Evolutionary conservation across 495 filamentous ascomycete species (phyloP), one percentile per base, ranked within the genome.

Genomic region (Jackrogersella minutella): DNA sequence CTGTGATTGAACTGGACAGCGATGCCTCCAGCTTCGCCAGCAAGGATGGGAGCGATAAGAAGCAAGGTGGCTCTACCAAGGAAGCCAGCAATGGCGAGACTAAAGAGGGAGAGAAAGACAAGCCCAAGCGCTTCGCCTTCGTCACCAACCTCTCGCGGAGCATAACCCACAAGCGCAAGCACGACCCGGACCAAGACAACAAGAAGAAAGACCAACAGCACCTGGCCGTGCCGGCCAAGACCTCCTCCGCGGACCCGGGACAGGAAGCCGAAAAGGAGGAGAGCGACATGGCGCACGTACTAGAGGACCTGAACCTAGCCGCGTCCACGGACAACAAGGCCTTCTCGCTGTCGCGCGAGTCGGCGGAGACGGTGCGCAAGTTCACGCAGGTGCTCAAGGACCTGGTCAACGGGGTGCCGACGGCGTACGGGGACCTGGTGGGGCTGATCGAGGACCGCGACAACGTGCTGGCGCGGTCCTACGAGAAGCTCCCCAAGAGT

Each of bases 331-430:
- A 60, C 44, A 43, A 51, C 57, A 41, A 51, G 17, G 43, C 90
- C 44, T 92, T 96, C 76, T 88, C 89, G n/a, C 81, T 97, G 40
- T 89, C 91, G 8, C 82, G 86, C 44, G 92, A 93, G 64, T 93
- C 91, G 2, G 85, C 90, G 71, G 87, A 93, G 62, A 83, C 97
- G 2, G 81, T 96, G 34, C 83, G 86, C 40, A 89, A 89, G 62
- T 99, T 99, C 83, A 91, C 91, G 16, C 78, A 92, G 37, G 88
- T 97, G 28, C 88, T 99, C 64, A 93, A 92, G 70, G 94, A 97
- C 75, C 80, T 97, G n/a, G 83, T 91, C 58, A 93, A 92, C 74
- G 94, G 94, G 52, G 94, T 91, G 5, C 94, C 94, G 21, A 96
- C 93, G 0, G 95, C 95, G 11, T 97, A 96, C 73, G 85, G 89